Percentiles rank a stretch among this genome's conserved stretches.
Conservation (phyloP, 1,284 basidiomycete species). For the Leccinum angustisporum region DNA sequence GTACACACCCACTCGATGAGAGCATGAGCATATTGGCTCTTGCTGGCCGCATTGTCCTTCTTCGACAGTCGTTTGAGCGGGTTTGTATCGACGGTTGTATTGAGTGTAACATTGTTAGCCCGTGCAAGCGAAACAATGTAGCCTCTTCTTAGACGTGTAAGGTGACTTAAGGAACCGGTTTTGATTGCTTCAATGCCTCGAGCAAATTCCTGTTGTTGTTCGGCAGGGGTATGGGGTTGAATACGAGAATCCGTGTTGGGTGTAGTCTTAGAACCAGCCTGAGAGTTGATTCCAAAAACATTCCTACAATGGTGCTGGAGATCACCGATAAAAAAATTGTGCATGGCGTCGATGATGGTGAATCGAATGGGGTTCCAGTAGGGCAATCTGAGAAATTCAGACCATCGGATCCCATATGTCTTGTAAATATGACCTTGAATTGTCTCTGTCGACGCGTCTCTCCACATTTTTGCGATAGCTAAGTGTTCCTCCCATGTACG, state of each 20-base stretch:
- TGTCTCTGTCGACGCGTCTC: slow-evolving; percentile 1
- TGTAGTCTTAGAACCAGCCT: not conserved
- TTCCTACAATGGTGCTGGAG: not conserved
- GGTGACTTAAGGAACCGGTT: too few relatives aligned
- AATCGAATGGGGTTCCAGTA: slow-evolving; percentile 4
- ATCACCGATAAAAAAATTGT: not conserved
- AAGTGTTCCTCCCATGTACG: slow-evolving; percentile 20
- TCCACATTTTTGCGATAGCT: slow-evolving; percentile 15
- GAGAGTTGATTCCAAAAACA: not conserved
- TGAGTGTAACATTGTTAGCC: too few relatives aligned
- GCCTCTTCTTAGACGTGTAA: too few relatives aligned
- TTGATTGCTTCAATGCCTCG: too few relatives aligned
- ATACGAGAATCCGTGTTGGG: not conserved
- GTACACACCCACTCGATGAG: too few relatives aligned
- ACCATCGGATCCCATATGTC: not conserved
- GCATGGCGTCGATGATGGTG: not conserved
- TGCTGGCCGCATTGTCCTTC: too few relatives aligned
- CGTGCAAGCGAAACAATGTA: too few relatives aligned
- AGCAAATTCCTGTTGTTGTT: too few relatives aligned
- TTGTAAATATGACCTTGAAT: slow-evolving; percentile 2
- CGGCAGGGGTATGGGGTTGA: too few relatives aligned
- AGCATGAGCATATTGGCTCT: too few relatives aligned
- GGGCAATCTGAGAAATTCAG: not conserved
- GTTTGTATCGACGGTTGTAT: too few relatives aligned
- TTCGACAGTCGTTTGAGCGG: too few relatives aligned